These are phyloP conservation scores for Meredithiella fracta DNA, from an alignment of 2,329 filamentous ascomycete genomes.

Conservation along the genomic window DNA sequence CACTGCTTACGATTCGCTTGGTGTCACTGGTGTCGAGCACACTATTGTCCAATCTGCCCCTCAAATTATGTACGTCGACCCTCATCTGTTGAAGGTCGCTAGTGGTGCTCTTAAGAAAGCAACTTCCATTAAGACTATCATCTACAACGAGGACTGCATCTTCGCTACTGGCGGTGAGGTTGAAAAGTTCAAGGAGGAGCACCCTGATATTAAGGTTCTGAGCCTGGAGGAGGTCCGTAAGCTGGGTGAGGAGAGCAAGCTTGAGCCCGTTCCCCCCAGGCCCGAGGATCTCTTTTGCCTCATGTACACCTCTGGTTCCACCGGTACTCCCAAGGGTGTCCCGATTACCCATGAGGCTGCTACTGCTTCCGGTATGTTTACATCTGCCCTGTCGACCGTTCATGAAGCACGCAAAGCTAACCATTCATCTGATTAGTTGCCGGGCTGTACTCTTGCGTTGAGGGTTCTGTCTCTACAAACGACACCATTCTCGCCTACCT, in stretches of 20 bases:
- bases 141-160: slow-evolving; percentile 44
- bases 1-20: slow-evolving; percentile 87
- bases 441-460: slow-evolving; percentile 63
- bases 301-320: slow-evolving; percentile 80
- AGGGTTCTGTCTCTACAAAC: slow-evolving; percentile 56
- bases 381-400: not conserved
- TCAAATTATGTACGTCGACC: slow-evolving; percentile 73
- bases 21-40: slow-evolving; percentile 68
- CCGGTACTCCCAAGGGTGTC: slow-evolving; percentile 77
- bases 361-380: slow-evolving; percentile 47
- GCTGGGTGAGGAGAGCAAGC: slow-evolving; percentile 49
- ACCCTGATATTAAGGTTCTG: slow-evolving; percentile 36
- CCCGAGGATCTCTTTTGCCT: slow-evolving; percentile 68
- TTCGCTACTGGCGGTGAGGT: slow-evolving; percentile 36
- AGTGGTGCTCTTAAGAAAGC: slow-evolving; percentile 38
- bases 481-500: slow-evolving; percentile 82
- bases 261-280: slow-evolving; percentile 53
- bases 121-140: slow-evolving; percentile 39
- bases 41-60: slow-evolving; percentile 69
- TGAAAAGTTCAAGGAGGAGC: slow-evolving; percentile 37
- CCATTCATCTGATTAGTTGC: slow-evolving; percentile 35
- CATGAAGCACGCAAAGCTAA: slow-evolving; percentile 13
- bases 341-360: slow-evolving; percentile 67
- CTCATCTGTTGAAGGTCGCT: slow-evolving; percentile 52
- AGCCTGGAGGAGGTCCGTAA: slow-evolving; percentile 39